Evolutionary conservation across 345 rosid species (phyloP).

Genomic region (Abelmoschus esculentus): DNA sequence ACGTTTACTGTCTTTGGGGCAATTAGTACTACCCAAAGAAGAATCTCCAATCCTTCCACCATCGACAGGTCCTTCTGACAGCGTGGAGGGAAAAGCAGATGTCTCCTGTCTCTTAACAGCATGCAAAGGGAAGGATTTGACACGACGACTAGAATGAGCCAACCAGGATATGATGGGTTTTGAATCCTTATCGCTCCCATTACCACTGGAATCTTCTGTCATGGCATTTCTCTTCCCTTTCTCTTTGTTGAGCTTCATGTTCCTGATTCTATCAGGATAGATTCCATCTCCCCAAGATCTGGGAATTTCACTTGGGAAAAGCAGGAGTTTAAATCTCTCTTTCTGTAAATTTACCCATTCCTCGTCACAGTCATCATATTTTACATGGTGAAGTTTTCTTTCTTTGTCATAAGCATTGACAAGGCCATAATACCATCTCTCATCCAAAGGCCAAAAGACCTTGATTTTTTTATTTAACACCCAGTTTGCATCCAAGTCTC

Average conservation of each 20-base stretch:
- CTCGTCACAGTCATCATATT: constrained; percentile 96
- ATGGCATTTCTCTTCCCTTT: constrained; percentile 27
- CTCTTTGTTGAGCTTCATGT: constrained; percentile 29
- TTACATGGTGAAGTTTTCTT: constrained; percentile 77
- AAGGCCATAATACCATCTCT: not conserved
- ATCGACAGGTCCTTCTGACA: constrained; percentile 25
- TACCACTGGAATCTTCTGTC: constrained; percentile 24
- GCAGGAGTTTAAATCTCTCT: constrained; percentile 80
- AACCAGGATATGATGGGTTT: not conserved
- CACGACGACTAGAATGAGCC: constrained; percentile 38
- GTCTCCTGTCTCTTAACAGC: constrained; percentile 47
- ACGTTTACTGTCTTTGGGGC: constrained; percentile 13
- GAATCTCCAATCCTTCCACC: constrained; percentile 28
- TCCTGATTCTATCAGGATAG: constrained; percentile 23
- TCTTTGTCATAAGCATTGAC: constrained; percentile 36
- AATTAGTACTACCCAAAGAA: constrained; percentile 27
- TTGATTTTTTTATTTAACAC: constrained; percentile 68
- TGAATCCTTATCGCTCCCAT: not conserved
- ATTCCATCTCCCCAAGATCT: constrained; percentile 14
- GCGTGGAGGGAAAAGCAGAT: constrained; percentile 24
- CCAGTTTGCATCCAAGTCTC: constrained; percentile 68
- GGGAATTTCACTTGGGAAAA: constrained; percentile 74
- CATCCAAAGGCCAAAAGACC: constrained; percentile 13
- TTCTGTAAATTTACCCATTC: constrained; percentile 81
- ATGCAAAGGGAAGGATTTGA: constrained; percentile 45